Conservation (phyloP, 2,329 filamentous ascomycete genomes). For the Neocatenulostroma microsporum region DNA sequence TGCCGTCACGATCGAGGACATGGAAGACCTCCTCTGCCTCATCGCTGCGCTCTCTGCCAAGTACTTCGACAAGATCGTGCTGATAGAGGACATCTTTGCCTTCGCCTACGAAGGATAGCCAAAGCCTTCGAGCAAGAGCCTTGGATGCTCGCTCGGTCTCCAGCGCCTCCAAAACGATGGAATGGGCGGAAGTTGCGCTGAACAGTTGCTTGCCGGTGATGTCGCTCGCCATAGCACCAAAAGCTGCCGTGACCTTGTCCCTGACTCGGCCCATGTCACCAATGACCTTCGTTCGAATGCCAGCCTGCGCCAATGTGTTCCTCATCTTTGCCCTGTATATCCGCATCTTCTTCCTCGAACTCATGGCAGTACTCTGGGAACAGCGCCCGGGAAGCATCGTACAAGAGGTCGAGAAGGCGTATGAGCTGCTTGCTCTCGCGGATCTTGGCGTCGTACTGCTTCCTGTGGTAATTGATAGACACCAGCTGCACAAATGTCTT, state of each 20-base stretch:
- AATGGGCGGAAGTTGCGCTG: constrained; percentile 34
- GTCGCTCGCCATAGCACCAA: constrained; percentile 77
- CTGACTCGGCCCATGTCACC: constrained; percentile 47
- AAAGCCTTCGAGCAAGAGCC: constrained; percentile 28
- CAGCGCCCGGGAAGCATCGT: constrained; percentile 68
- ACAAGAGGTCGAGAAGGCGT: constrained; percentile 63
- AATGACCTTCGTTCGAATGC: constrained; percentile 64
- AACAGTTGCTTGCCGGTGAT: constrained; percentile 81
- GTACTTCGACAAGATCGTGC: constrained; percentile 23
- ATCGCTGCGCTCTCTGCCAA: constrained; percentile 17
- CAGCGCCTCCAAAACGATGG: constrained; percentile 23
- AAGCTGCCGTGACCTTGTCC: constrained; percentile 75
- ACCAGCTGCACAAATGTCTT: constrained; percentile 65
- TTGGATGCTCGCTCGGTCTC: constrained; percentile 24
- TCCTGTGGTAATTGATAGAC: constrained; percentile 64
- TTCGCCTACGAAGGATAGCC: constrained; percentile 27
- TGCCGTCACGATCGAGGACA: constrained; percentile 26
- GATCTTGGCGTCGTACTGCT: constrained; percentile 65
- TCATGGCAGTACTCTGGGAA: constrained; percentile 79
- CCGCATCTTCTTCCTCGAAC: constrained; percentile 71
- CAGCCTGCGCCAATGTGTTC: constrained; percentile 34
- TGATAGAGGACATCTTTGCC: constrained; percentile 20
- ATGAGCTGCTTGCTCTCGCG: constrained; percentile 72
- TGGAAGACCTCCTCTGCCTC: constrained; percentile 27
- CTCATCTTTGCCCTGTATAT: constrained; percentile 64